Base-by-base conservation (phyloP, 2,329 filamentous ascomycete species). In the Aspergillaceae sp. region DNA sequence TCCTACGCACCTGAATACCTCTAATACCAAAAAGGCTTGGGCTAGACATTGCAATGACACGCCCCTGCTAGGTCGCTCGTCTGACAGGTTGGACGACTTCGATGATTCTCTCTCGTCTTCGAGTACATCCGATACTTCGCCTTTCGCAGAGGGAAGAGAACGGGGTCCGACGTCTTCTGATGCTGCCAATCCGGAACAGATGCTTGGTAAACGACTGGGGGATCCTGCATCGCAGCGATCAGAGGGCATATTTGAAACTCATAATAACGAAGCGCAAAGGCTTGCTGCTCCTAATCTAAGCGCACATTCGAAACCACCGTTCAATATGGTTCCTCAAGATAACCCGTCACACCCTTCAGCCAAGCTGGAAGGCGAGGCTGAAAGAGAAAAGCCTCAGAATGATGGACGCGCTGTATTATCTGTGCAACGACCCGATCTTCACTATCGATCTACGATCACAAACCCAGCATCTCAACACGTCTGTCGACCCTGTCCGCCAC, bases 401-500 rank as follows among this genome's bases (percentile, higher is more conserved):
- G 74, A 77, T 30, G 70, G 70, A 48, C 59, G 61, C 36, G 54
- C 57, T n/a, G 55, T 56, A 43, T 48, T 60, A 28, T 58, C 57
- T 28, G 63, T 64, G 50, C 64, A 61, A 35, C 69, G 70, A 38
- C 64, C 68, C 40, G 64, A 67, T 37, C 51, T 61, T 43, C 77
- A 80, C 57, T 59, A 68, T 47, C 72, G 78, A 49, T 77, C 76
- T 27, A 75, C 73, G 50, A 72, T 71, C 5, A 70, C 68, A 48
- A 70, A 72, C 30, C 73, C 74, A 2, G 72, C 70, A 28, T 72
- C 72, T 29, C 70, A 74, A 33, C 78, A 77, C 55, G 65, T 77
- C 43, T 74, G 78, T 53, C 71, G 76, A 1, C 74, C 80, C 69
- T 74, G 76, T 44, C 77, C 78, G 54, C 73, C 71, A 3, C 76